Base-by-base conservation (phyloP, 1,284 basidiomycete genomes). In the Macrocystidia cucumis region DNA sequence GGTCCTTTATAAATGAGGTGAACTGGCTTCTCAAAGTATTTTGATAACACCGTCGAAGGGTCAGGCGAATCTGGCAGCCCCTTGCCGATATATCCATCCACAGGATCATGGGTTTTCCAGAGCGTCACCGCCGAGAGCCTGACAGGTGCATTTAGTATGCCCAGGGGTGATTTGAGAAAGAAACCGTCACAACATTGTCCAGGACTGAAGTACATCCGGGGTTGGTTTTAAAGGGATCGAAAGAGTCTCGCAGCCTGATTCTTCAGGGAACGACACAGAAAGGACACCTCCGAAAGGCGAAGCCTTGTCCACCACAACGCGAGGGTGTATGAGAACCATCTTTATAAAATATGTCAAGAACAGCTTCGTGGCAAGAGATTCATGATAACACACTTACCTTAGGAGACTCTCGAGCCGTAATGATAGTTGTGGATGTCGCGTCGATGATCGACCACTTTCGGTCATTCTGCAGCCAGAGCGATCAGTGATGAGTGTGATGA, bases 391-490 rank as follows among this genome's bases (percentile, higher is more conserved):
- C 14, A 38, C 62, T 18, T 49, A 77, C 82, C 68, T 77, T 78
- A 18, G 71, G 45, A 11, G 72, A 54, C 38, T 76, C 69, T 38
- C 83, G 69, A 5, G 81, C 81, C 3, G 84, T 86, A 27, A 86
- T 59, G 13, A 81, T 64, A 4, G 52, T 52, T 32, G 71, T 59
- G 3, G 64, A 71, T 4, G 59, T 53, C 5, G 65, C 66, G 44
- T 80, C 78, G 27, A 83, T 65, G 44, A 86, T 67, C 40, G 72
- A 76, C 71, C 80, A 84, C 52, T 63, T 67, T 42, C 83, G 67
- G 49, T 87, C 83, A 47, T 78, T 62, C 81, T 85, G 17, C n/a
- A 21, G 25, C 24, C 25, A 17, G 36, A 12, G 11, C 20, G 22
- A 39, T 14, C 41, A 31, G 33, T 11, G 11, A 14, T 40, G 17